Conservation (phyloP, 75 land plant genomes). For the Chamaecyparis obtusa region DNA sequence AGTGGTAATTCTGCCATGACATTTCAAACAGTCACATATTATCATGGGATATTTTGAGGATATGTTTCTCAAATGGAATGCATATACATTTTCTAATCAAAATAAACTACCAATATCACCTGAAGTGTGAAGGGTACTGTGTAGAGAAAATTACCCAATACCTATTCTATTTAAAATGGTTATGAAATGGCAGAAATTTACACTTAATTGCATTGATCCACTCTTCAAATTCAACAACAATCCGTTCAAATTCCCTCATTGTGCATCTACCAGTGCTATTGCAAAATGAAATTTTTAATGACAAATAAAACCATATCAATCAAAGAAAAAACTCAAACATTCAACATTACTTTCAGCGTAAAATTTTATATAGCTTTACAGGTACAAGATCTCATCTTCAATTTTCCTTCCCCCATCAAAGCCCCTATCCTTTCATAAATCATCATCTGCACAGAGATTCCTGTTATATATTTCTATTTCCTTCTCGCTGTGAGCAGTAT, state of each 20-base stretch:
- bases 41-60: neutral
- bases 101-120: neutral
- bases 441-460: neutral
- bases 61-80: neutral
- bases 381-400: too few species aligned
- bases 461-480: neutral
- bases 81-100: neutral
- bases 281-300: neutral
- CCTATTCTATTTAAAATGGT: neutral
- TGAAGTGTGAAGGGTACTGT: neutral
- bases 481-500: neutral
- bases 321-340: too few species aligned
- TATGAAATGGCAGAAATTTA: neutral
- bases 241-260: neutral
- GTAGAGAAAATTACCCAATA: neutral
- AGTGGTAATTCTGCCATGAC: conserved; percentile 80
- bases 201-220: neutral
- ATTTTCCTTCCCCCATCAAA: neutral
- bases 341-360: too few species aligned
- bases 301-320: too few species aligned
- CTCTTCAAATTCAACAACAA: neutral
- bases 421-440: neutral
- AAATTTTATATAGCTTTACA: too few species aligned
- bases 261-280: neutral
- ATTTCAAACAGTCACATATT: neutral